Evolutionary conservation across 1,284 basidiomycete species (phyloP), one percentile per base, ranked within the genome.

Genomic region (Ustilago shanxiensis): DNA sequence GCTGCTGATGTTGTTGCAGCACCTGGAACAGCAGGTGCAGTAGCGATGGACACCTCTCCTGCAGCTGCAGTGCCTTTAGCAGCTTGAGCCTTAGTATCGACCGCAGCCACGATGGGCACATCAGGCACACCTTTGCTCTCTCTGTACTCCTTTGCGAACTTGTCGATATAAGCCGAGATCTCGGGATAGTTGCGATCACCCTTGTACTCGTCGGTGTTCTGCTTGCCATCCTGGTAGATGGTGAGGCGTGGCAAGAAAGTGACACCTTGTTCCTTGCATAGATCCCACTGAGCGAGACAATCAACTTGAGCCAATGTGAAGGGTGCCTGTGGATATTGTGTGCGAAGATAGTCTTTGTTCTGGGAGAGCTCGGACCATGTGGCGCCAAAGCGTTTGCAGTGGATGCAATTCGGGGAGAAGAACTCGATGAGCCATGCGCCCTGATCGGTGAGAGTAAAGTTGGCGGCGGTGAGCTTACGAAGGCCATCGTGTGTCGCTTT

Each of bases 331-430:
- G 82, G 80, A 52, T 80, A 83, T 31, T 78, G 72, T 10, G 91
- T 89, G 79, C 89, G 86, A 44, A 89, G 88, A 49, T 86, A 85
- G 67, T 90, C 88, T 63, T 90, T 90, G 39, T 92, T 89, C 51
- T 87, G 83, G 1, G 87, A 88, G 3, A 98, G 88, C 55, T 91
- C 87, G 39, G 90, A 88, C 95, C 95, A 99, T 35, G 91, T 94
- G 0, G 95, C 93, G 10, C 91, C 90, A 77, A 95, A 94, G 0
- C 86, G 79, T 45, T 88, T 89, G 86, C 94, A 95, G 83, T 95
- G 93, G n/a, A 85, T 83, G 83, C 93, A 95, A 77, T 90, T 92
- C 0, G 93, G 93, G 90, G 74, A 75, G 66, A 72, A 84, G 67
- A 82, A 85, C 70, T 85, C 83, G 58, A 85, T 77, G 29, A 85